Evolutionary conservation across 441 rosid species (phyloP).

Genomic region (Erodium moschatum): DNA sequence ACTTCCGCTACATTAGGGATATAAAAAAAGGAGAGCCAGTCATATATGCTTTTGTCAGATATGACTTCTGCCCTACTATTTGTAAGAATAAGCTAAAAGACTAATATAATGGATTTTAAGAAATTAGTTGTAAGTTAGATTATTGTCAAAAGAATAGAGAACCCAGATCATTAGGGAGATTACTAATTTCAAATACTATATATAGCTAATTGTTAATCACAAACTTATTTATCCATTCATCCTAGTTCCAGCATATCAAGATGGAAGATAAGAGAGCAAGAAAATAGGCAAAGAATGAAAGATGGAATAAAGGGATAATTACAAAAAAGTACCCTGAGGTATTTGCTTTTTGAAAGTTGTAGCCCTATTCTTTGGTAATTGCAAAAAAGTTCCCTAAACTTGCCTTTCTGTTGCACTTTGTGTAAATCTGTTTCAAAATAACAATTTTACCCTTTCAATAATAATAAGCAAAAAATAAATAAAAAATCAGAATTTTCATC

Average conservation of each 20-base stretch:
- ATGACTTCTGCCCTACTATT: not conserved
- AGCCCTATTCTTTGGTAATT: too few relatives aligned
- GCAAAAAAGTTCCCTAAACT: too few relatives aligned
- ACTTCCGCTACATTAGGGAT: not conserved
- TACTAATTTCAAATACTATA: not conserved
- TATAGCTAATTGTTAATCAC: not conserved
- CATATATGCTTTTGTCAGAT: not conserved
- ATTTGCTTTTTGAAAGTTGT: too few relatives aligned
- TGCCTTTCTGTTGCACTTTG: too few relatives aligned
- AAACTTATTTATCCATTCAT: too few relatives aligned
- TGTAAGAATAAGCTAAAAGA: not conserved
- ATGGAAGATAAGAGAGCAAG: not conserved
- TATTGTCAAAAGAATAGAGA: not conserved
- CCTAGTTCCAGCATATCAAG: too few relatives aligned
- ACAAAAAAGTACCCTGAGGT: too few relatives aligned
- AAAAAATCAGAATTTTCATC: too few relatives aligned
- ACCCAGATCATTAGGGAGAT: not conserved
- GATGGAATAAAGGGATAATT: too few relatives aligned
- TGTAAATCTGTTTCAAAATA: too few relatives aligned
- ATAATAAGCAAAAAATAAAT: too few relatives aligned
- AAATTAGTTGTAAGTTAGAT: not conserved
- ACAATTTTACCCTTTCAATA: too few relatives aligned
- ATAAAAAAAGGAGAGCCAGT: not conserved
- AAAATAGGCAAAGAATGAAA: not conserved
- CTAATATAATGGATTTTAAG: not conserved